These are phyloP conservation scores for Paraconiothyrium brasiliense DNA, from an alignment of 2,329 filamentous ascomycete species.

Conservation along the genomic window DNA sequence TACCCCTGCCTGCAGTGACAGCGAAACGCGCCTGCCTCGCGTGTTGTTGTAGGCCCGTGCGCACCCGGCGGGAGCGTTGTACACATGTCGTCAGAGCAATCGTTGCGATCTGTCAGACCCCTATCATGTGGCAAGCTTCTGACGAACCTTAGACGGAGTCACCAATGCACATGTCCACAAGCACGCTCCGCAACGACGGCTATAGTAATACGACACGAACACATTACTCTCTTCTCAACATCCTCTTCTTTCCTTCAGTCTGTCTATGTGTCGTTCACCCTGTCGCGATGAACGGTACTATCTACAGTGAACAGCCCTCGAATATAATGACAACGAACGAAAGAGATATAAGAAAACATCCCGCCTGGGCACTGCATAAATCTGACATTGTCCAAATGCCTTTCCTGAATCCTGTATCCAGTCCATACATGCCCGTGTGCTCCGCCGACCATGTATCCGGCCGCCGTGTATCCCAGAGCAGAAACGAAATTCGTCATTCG, in stretches of 20 bases:
- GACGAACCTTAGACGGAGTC: no score
- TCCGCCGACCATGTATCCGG: background rate
- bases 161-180: background rate
- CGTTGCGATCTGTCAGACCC: background rate
- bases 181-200: background rate
- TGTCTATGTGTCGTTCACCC: background rate
- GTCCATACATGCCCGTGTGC: constrained; percentile 1
- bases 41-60: constrained; percentile 27
- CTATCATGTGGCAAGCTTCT: no score
- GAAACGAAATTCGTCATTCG: constrained; percentile 14
- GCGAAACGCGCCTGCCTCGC: constrained; percentile 20
- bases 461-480: background rate
- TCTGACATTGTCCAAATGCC: background rate
- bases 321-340: background rate
- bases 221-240: background rate
- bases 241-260: background rate
- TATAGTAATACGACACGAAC: background rate
- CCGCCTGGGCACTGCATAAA: background rate
- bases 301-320: constrained; percentile 1
- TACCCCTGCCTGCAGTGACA: constrained; percentile 15
- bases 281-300: background rate
- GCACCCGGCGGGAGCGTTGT: background rate
- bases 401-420: background rate
- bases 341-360: background rate
- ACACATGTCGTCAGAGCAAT: constrained; percentile 17